Base-by-base conservation (phyloP, 495 filamentous ascomycete species). In the Podospora anserina region DNA sequence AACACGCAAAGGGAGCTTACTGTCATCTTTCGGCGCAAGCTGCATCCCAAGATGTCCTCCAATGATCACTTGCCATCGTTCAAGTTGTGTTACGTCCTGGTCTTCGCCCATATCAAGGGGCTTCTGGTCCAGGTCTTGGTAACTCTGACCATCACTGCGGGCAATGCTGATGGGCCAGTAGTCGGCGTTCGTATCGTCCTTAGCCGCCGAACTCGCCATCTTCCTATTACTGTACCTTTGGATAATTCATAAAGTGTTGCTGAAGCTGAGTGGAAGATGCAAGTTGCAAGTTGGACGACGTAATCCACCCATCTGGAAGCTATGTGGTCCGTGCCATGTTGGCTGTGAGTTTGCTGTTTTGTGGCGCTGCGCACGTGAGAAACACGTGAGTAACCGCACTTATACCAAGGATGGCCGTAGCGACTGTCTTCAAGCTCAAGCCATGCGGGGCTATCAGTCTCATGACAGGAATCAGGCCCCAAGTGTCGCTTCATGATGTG, bases 1-100 rank as follows among this genome's bases (percentile, higher is more conserved):
- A 18, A 20, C 15, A 28, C 23, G 20, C 32, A 18, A 18, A 13
- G 15, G 30, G 30, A 18, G 70, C 73, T 64, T 70, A 72, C 74
- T 70, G 63, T 77, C 73, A 30, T 73, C 68, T 44, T 65, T 63
- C 26, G 70, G 70, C 5, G 61, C 72, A 6, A 76, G 55, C 61
- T 78, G 74, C 59, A 67, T 61, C 58, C 68, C 64, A 0, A 78
- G 68, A 64, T 78, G 76, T 20, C 74, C 74, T 2, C 68, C 76
- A 23, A 76, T 69, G 28, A 78, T 78, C 54, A 78, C 76, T 56
- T 75, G 74, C 76, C 74, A 76, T 16, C 76, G 61, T 62, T 78
- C 76, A 16, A 69, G 75, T 63, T 76, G 74, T 4, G 74, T 62
- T 4, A 74, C 63, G 58, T 78, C 77, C 44, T 72, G 65, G 68